Base-by-base conservation (phyloP, 441 rosid species). In the Melianthus villosus region DNA sequence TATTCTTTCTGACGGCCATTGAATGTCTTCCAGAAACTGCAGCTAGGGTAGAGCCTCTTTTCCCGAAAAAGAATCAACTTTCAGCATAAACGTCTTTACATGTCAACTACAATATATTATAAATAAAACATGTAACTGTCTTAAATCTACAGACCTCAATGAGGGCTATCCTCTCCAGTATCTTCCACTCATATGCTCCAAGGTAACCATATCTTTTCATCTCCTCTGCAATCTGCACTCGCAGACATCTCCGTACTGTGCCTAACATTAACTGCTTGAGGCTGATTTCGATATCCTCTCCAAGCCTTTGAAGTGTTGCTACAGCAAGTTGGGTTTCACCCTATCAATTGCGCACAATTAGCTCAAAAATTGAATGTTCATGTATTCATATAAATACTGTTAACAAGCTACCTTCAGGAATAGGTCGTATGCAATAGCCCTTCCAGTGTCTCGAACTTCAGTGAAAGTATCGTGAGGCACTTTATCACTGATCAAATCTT, bases 21-120 rank as follows among this genome's bases (percentile, higher is more conserved):
- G 69, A 64, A 91, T 38, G 93, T 82, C 66, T 53, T 71, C 99
- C 92, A 75, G 64, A 91, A 91, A 54, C 81, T 65, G 61, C 75
- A 69, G 76, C 99, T 85, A 54, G 99, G 99, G 58, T 91, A 85
- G 49, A 85, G 77, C 72, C 94, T 76, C 99, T n/a, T n/a, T 91
- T 71, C 49, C 63, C 48, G 53, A 59, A 45, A 48, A 39, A 48
- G 9, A 44, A 64, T 53, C 47, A 34, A 65, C 27, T n/a, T n/a
- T n/a, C n/a, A n/a, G n/a, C n/a, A n/a, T n/a, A n/a, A n/a, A n/a
- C n/a, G n/a, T n/a, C n/a, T n/a, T n/a, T n/a, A n/a, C n/a, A n/a
- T n/a, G n/a, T n/a, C n/a, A n/a, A n/a, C n/a, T n/a, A n/a, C n/a
- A n/a, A n/a, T n/a, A n/a, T n/a, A n/a, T n/a, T n/a, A n/a, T n/a